Evolutionary conservation across 495 filamentous ascomycete species (phyloP).

Genomic region (Penicillium subrubescens): DNA sequence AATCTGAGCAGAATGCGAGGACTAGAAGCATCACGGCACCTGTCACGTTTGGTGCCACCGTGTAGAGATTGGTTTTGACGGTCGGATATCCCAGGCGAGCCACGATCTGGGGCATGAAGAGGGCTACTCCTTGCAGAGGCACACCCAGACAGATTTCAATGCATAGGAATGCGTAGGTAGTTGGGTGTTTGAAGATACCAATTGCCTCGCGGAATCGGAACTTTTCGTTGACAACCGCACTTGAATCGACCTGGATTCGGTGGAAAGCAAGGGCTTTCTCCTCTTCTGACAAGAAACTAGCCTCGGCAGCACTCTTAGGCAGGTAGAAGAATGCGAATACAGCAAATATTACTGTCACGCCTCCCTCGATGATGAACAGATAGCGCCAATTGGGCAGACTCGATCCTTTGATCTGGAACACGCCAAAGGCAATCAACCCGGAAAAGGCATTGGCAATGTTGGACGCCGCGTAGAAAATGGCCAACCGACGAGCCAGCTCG

Average conservation of each 20-base stretch:
- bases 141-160: slow-evolving; percentile 76
- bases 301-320: slow-evolving; percentile 60
- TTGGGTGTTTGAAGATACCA: slow-evolving; percentile 59
- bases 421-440: slow-evolving; percentile 70
- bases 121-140: slow-evolving; percentile 64
- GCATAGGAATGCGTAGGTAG: slow-evolving; percentile 60
- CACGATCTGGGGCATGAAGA: slow-evolving; percentile 75
- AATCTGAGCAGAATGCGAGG: slow-evolving; percentile 65
- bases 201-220: slow-evolving; percentile 65
- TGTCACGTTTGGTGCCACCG: slow-evolving; percentile 67
- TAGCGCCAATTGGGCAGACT: slow-evolving; percentile 63
- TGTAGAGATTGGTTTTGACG: slow-evolving; percentile 74
- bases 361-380: slow-evolving; percentile 74
- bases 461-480: slow-evolving; percentile 74
- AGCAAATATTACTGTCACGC: slow-evolving; percentile 62
- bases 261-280: slow-evolving; percentile 69
- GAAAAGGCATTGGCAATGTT: slow-evolving; percentile 72
- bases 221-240: slow-evolving; percentile 67
- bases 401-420: slow-evolving; percentile 67
- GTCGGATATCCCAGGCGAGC: slow-evolving; percentile 58
- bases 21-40: slow-evolving; percentile 69
- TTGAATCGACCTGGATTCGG: slow-evolving; percentile 71
- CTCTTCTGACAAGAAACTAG: slow-evolving; percentile 59
- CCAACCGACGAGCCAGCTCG: slow-evolving; percentile 73
- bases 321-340: slow-evolving; percentile 69